Base-by-base conservation (phyloP, 192 early-diverging fungal species). In the Coemansia aciculifera region DNA sequence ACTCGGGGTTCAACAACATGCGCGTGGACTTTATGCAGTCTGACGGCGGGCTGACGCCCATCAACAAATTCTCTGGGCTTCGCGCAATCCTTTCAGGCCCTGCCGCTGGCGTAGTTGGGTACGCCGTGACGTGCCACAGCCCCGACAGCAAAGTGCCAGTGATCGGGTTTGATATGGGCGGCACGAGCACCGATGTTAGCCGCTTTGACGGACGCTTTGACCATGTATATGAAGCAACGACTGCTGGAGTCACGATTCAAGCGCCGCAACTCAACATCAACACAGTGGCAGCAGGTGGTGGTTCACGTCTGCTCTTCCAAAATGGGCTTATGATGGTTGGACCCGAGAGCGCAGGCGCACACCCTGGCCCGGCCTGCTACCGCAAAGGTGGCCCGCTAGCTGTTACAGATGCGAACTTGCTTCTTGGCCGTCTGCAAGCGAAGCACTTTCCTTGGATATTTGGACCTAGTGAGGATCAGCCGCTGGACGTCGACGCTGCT, bases 131-230 rank as follows among this genome's bases (percentile, higher is more conserved):
- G 17, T 78, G 81, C 12, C 81, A 73, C 44, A 64, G 72, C 44
- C 51, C 51, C 11, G 64, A 69, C 66, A 72, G 34, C 52, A 32
- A 66, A 66, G 67, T 71, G 3, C 88, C 93, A 0, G 90, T 97
- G 15, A 94, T 99, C 69, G 97, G 95, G 5, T 99, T 99, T 69
- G 97, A 98, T 81, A 98, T 97, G 97, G 95, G 95, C 29, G 95
- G 93, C 17, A 91, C 89, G 11, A 91, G 89, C 60, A 92, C 91
- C 38, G 97, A 99, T 79, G 97, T 99, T 2, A 96, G 94, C 32
- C 84, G 97, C 3, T 99, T 88, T 73, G 93, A 87, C 61, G 95
- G 95, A 5, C 79, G 84, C 40, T 93, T 90, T 69, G 94, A 97
- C 66, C 95, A 98, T 66, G 93, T 98, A 2, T 97, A 92, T 84